These are phyloP conservation scores for Terana coerulea DNA, from an alignment of 768 basidiomycete genomes.

Conservation along the genomic window DNA sequence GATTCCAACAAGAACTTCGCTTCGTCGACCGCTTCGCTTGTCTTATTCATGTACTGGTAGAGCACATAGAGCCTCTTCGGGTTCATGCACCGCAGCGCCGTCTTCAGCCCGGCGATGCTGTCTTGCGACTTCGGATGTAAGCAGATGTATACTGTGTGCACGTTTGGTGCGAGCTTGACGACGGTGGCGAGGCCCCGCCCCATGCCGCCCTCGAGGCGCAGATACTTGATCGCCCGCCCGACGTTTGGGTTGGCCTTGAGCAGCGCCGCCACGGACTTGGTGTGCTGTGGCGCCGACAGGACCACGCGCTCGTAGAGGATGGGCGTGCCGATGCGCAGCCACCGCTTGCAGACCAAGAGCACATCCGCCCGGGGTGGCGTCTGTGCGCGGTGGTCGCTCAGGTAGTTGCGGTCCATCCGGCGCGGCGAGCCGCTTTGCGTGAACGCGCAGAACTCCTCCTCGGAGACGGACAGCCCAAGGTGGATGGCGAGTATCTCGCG, in stretches of 20 bases:
- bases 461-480: neutral
- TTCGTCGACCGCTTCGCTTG: too few species aligned
- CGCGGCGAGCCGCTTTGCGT: neutral
- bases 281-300: neutral
- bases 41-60: too few species aligned
- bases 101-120: too few species aligned
- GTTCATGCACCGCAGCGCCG: too few species aligned
- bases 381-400: neutral
- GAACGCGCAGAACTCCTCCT: neutral
- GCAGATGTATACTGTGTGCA: neutral
- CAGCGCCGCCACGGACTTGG: neutral
- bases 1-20: too few species aligned
- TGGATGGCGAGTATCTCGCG: neutral
- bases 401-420: neutral
- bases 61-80: too few species aligned
- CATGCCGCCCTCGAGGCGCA: conserved; percentile 1
- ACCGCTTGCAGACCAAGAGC: conserved; percentile 3
- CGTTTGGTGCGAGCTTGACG: neutral
- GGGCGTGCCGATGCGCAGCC: conserved; percentile 5
- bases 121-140: too few species aligned
- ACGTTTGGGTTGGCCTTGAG: neutral
- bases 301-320: neutral
- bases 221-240: neutral
- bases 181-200: neutral
- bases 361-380: neutral